phyloP scores from a whole-genome alignment of 768 basidiomycete species.

The Lenzites betulinus region DNA sequence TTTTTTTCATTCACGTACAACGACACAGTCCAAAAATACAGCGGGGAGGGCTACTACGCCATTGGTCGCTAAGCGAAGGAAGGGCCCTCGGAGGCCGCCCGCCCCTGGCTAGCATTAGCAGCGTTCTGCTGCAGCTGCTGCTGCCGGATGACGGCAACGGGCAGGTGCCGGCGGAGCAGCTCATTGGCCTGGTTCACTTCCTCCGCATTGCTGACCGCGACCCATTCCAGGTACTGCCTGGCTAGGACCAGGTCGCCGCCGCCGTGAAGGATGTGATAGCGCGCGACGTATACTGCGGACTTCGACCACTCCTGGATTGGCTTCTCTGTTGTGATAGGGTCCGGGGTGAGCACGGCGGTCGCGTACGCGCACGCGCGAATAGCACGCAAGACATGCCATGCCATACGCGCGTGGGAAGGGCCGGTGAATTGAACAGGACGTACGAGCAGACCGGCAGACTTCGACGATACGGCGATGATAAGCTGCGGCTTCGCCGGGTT shows the following conservation, averaged over 20 bases:
- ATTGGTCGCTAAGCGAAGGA: not conserved
- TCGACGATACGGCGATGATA: slow-evolving; percentile 84
- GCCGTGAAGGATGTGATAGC: slow-evolving; percentile 66
- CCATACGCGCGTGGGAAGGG: not conserved
- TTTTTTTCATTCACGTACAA: not conserved
- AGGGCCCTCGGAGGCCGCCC: slow-evolving; percentile 8
- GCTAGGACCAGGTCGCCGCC: slow-evolving; percentile 72
- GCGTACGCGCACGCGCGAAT: not conserved
- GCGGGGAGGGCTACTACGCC: not conserved
- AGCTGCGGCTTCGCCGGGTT: slow-evolving; percentile 66
- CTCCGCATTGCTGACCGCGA: slow-evolving; percentile 79
- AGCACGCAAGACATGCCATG: not conserved
- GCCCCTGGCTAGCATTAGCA: not conserved
- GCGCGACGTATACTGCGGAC: slow-evolving; percentile 84
- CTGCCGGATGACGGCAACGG: slow-evolving; percentile 37
- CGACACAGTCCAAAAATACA: not conserved
- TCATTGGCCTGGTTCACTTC: slow-evolving; percentile 77
- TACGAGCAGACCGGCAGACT: slow-evolving; percentile 60
- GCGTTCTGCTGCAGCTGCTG: slow-evolving; percentile 4
- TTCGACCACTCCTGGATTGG: slow-evolving; percentile 78
- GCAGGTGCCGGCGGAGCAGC: slow-evolving; percentile 51
- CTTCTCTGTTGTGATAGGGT: slow-evolving; percentile 50
- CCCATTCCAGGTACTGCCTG: slow-evolving; percentile 67
- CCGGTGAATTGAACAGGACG: slow-evolving; percentile 1
- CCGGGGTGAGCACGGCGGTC: not conserved